A percentile compares a stretch with the other conserved stretches of the same genome.
These are phyloP conservation scores for Cladosporium cucumerinum DNA, from an alignment of 2,329 filamentous ascomycete species.

Conservation along the genomic window DNA sequence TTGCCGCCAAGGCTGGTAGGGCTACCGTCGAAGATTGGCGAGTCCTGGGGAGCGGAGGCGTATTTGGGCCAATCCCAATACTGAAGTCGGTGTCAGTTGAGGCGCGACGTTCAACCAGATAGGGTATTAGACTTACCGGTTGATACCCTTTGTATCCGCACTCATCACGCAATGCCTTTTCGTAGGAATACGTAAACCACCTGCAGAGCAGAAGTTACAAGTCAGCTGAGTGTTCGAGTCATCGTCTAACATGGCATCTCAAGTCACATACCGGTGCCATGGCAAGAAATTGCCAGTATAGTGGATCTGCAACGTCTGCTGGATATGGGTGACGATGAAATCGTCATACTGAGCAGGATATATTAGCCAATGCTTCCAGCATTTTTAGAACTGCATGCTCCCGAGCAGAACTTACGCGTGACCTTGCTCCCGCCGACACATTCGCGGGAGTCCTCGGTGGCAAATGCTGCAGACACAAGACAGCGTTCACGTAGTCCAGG, in stretches of 20 bases:
- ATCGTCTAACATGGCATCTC: background rate
- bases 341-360: conserved; percentile 24
- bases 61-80: conserved; percentile 51
- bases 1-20: conserved; percentile 40
- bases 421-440: conserved; percentile 6
- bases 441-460: conserved; percentile 7
- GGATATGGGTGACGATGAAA: conserved; percentile 29
- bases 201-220: background rate
- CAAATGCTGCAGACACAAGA: conserved; percentile 21
- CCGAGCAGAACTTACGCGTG: conserved; percentile 1
- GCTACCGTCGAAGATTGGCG: conserved; percentile 56
- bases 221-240: background rate
- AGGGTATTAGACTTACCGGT: conserved; percentile 24
- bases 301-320: conserved; percentile 28
- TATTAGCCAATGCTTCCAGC: background rate
- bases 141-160: conserved; percentile 43
- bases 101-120: conserved; percentile 26
- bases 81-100: conserved; percentile 22
- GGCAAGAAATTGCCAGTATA: conserved; percentile 36
- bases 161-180: conserved; percentile 42
- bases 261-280: conserved; percentile 36
- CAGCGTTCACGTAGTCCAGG: conserved; percentile 19
- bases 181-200: conserved; percentile 43
- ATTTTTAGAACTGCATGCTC: too few species aligned
- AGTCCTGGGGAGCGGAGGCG: conserved; percentile 42